Base-by-base conservation (phyloP, 345 rosid genomes). In the Corymbia maculata region DNA sequence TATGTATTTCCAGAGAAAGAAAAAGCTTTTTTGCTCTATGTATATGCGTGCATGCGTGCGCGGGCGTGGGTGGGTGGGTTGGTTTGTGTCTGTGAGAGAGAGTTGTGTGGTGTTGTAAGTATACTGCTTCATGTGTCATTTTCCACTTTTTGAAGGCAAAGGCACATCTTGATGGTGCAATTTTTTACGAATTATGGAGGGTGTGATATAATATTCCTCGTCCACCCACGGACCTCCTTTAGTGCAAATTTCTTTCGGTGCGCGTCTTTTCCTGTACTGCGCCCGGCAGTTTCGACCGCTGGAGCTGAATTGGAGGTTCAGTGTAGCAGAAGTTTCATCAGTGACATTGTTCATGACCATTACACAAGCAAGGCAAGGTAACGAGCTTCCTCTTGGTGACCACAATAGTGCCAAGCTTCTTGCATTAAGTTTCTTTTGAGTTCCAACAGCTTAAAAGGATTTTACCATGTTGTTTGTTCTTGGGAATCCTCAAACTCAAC, bases 121-220 rank as follows among this genome's bases (percentile, higher is more conserved):
- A 82, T 79, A 50, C 92, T 89, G 91, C 88, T 87, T 80, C 87
- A 52, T 51, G 94, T 68, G 93, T 92, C 94, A 92, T 89, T 90
- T 88, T 70, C 91, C 92, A 93, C 92, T 87, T 92, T 88, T 89
- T 55, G 36, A 90, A 85, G 91, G 89, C 87, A 88, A 36, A 51
- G 52, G 89, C 87, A 87, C 88, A 75, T 75, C 49, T 36, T 21
- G 82, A 19, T 42, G 49, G 82, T 19, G 26, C 82, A 75, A 75
- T 4, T 51, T 36, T 52, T 88, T 85, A 30, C 30, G 13, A 88
- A 88, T 50, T n/a, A 79, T 57, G 86, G 59, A 47, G n/a, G 57
- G 9, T 64, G 61, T 85, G 53, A 85, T 84, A 75, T 85, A 66
- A 57, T 89, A 89, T 86, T 89, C 90, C 87, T 85, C 84, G 26